phyloP scores from a whole-genome alignment of 768 basidiomycete species.

The Plicaturopsis crispa region DNA sequence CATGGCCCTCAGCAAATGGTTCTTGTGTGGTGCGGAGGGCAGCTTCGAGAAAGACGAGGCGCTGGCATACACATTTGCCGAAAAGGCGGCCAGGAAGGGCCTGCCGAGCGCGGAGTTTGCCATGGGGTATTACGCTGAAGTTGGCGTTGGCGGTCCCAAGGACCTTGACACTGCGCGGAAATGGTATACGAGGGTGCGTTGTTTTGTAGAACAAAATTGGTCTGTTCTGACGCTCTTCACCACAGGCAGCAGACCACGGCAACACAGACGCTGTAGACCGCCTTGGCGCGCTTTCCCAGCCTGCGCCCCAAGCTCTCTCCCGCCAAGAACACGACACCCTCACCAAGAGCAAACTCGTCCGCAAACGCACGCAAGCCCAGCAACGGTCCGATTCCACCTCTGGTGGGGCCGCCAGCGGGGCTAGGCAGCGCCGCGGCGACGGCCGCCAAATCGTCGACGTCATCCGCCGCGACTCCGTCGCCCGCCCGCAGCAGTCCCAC shows the following conservation, averaged over 20 bases:
- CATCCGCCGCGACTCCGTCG: constrained; percentile 43
- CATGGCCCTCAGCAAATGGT: constrained; percentile 97
- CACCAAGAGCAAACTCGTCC: constrained; percentile 73
- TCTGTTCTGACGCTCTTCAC: constrained; percentile 3
- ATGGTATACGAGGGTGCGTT: constrained; percentile 70
- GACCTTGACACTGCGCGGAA: constrained; percentile 55
- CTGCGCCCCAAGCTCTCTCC: constrained; percentile 58
- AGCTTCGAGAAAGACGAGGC: constrained; percentile 82
- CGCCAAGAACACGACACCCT: constrained; percentile 74
- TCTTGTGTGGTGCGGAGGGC: constrained; percentile 73
- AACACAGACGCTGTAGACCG: constrained; percentile 78
- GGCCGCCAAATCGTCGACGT: constrained; percentile 42
- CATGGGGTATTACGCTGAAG: constrained; percentile 92
- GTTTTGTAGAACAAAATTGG: not conserved
- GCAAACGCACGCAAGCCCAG: constrained; percentile 71
- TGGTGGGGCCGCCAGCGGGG: constrained; percentile 9
- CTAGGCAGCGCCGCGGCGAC: constrained; percentile 20
- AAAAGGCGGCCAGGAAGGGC: constrained; percentile 72
- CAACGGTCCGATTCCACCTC: constrained; percentile 38
- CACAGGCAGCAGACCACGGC: constrained; percentile 66
- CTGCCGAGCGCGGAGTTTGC: constrained; percentile 87
- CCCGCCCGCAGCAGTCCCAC: constrained; percentile 8
- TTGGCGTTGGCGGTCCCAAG: constrained; percentile 75
- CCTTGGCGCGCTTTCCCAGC: constrained; percentile 56
- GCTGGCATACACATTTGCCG: constrained; percentile 84